Evolutionary conservation across 441 rosid species (phyloP).

Genomic region (Pelargonium citronellum): DNA sequence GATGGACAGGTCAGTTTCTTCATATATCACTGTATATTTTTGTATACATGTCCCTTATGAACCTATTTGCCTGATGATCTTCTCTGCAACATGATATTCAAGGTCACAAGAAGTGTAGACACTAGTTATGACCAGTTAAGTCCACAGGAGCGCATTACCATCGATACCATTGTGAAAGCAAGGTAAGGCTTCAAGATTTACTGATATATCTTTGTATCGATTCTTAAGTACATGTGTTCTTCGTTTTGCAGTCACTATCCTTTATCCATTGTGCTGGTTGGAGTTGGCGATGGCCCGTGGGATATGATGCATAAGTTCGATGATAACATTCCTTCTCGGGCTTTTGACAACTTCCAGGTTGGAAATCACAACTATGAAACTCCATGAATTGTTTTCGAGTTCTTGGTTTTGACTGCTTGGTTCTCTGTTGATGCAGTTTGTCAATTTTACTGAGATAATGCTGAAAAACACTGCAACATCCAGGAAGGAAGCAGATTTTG

Average conservation of each 20-base stretch:
- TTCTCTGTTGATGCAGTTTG: slow-evolving; percentile 17
- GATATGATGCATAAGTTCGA: slow-evolving; percentile 31
- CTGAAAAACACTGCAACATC: slow-evolving; percentile 13
- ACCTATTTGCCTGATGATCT: background rate
- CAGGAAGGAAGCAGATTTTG: slow-evolving; percentile 27
- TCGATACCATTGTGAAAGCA: slow-evolving; percentile 22
- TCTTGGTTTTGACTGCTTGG: background rate
- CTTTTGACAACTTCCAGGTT: slow-evolving; percentile 34
- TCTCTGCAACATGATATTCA: background rate
- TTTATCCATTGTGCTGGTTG: slow-evolving; percentile 29
- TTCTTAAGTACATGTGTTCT: background rate
- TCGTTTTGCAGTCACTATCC: slow-evolving; percentile 20
- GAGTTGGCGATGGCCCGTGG: slow-evolving; percentile 35
- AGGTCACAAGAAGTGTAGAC: slow-evolving; percentile 28
- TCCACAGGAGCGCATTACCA: slow-evolving; percentile 20
- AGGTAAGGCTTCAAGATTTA: background rate
- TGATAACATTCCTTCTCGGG: slow-evolving; percentile 28
- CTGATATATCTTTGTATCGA: too few relatives aligned
- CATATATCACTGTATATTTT: too few relatives aligned
- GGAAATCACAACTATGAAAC: background rate
- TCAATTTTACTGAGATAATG: slow-evolving; percentile 30
- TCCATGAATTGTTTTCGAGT: background rate
- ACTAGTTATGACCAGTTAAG: slow-evolving; percentile 18
- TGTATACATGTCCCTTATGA: too few relatives aligned
- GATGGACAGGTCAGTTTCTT: slow-evolving; percentile 24